Evolutionary conservation across 441 rosid genomes (phyloP).

Genomic region (Syzygium malaccense): DNA sequence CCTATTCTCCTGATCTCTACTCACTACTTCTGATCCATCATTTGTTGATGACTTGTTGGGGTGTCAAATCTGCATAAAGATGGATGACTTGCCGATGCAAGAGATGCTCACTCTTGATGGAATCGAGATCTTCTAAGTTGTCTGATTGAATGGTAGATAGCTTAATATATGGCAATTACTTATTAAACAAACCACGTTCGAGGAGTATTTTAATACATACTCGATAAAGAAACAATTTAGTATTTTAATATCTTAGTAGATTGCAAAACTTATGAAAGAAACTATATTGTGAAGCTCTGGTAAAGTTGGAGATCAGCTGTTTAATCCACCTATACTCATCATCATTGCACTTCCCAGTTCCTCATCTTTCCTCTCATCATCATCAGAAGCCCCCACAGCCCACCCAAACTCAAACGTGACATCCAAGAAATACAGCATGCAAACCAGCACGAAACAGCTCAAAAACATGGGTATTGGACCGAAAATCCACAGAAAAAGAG

Average conservation of each 20-base stretch:
- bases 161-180: neutral
- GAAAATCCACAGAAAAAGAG: conserved; percentile 83
- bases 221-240: neutral
- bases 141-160: neutral
- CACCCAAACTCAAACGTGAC: conserved; percentile 33
- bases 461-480: conserved; percentile 83
- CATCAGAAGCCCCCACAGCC: conserved; percentile 22
- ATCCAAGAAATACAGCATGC: conserved; percentile 61
- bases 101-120: neutral
- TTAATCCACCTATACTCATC: neutral
- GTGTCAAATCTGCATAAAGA: neutral
- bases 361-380: conserved; percentile 10
- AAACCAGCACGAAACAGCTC: conserved; percentile 46
- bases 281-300: neutral
- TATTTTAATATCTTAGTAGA: neutral
- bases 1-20: neutral
- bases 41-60: neutral
- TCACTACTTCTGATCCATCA: neutral
- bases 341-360: conserved; percentile 9
- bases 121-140: neutral
- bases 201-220: neutral
- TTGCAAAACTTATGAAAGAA: neutral
- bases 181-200: neutral
- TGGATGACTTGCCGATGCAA: neutral
- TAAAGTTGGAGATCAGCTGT: neutral